Percentiles rank a stretch among this genome's conserved stretches.
These are phyloP conservation scores for Stachybotrys elegans DNA, from an alignment of 2,329 filamentous ascomycete genomes.

Conservation along the genomic window DNA sequence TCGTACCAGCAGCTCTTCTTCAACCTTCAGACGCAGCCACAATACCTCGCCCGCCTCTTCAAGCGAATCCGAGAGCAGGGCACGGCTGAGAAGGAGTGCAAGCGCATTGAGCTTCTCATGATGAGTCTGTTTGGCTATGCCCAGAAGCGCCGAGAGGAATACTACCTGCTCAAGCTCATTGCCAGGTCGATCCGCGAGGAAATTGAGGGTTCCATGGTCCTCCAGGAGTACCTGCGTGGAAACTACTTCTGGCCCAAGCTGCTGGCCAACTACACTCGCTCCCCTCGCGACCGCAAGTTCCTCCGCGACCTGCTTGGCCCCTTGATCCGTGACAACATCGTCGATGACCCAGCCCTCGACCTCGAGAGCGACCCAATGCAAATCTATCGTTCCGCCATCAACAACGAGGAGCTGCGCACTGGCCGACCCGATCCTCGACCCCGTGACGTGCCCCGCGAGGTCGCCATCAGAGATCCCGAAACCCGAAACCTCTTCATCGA, in stretches of 20 bases:
- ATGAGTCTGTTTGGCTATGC: conserved; percentile 98
- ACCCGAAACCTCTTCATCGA: conserved; percentile 90
- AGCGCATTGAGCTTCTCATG: conserved; percentile 85
- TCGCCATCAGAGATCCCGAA: conserved; percentile 93
- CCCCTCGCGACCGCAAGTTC: conserved; percentile 88
- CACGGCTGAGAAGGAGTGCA: conserved; percentile 85
- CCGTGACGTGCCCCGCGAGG: conserved; percentile 80
- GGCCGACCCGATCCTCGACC: conserved; percentile 76
- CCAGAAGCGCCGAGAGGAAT: conserved; percentile 94
- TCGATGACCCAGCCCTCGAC: conserved; percentile 86
- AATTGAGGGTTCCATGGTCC: conserved; percentile 62
- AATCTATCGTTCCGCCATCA: conserved; percentile 92
- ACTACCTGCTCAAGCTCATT: conserved; percentile 89
- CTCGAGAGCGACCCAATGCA: conserved; percentile 96
- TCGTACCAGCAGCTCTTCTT: conserved; percentile 98
- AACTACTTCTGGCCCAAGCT: conserved; percentile 93
- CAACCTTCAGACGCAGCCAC: conserved; percentile 90
- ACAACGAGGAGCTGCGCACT: conserved; percentile 93
- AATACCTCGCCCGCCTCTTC: conserved; percentile 88
- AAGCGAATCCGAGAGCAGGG: conserved; percentile 76
- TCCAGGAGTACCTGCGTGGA: conserved; percentile 83
- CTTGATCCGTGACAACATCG: conserved; percentile 83
- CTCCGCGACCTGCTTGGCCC: conserved; percentile 80
- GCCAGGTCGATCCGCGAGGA: conserved; percentile 80
- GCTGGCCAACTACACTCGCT: conserved; percentile 80